Conservation (phyloP, 2,329 filamentous ascomycete species). For the Fusarium hainanense region DNA sequence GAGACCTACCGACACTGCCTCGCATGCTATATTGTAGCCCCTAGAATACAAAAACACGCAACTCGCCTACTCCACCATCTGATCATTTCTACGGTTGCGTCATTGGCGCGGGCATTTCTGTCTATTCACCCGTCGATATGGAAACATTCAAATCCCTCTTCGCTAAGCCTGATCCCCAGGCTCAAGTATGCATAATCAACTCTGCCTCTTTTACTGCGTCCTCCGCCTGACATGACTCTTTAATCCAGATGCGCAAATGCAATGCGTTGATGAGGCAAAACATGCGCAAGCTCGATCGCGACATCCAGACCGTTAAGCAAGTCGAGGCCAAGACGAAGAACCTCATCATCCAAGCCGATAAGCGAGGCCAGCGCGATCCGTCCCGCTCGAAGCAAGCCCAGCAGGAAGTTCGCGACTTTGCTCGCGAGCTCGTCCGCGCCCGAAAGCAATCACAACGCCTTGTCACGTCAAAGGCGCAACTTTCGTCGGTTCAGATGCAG, state of each 20-base stretch:
- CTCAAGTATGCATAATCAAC: slow-evolving; percentile 72
- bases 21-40: neutral
- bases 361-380: slow-evolving; percentile 83
- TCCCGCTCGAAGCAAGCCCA: slow-evolving; percentile 81
- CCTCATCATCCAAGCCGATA: slow-evolving; percentile 84
- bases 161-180: slow-evolving; percentile 91
- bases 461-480: slow-evolving; percentile 88
- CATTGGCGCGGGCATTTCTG: slow-evolving; percentile 35
- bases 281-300: slow-evolving; percentile 92
- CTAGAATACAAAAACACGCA: neutral
- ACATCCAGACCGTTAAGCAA: slow-evolving; percentile 81
- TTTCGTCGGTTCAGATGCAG: slow-evolving; percentile 95
- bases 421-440: slow-evolving; percentile 84
- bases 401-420: slow-evolving; percentile 87
- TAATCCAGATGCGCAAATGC: slow-evolving; percentile 87
- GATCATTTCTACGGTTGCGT: slow-evolving; percentile 40
- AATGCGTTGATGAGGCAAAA: slow-evolving; percentile 90
- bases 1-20: neutral
- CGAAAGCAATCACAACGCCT: slow-evolving; percentile 81
- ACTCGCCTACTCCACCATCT: slow-evolving; percentile 19
- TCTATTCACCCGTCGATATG: slow-evolving; percentile 66
- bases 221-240: slow-evolving; percentile 5
- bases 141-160: slow-evolving; percentile 88
- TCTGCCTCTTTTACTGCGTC: neutral
- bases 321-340: slow-evolving; percentile 87